Percentiles rank a stretch among this genome's conserved stretches.
Evolutionary conservation across 75 land plant species (phyloP).

Genomic region (Cupressus sempervirens): DNA sequence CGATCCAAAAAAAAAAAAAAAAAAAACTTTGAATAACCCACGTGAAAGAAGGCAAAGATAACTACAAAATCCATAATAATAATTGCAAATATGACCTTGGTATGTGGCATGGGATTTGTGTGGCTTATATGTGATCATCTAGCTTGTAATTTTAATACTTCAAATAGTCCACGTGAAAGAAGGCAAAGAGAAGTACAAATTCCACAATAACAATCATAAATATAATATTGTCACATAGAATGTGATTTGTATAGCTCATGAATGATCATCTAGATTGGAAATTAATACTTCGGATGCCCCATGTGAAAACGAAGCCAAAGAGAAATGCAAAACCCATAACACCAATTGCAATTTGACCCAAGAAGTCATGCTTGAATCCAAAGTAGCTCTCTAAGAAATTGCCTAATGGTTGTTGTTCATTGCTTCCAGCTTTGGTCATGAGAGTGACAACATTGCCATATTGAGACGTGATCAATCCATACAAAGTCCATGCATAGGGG

Average conservation of each 20-base stretch:
- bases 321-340: slow-evolving; percentile 32
- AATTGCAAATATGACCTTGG: neutral
- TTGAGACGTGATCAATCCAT: slow-evolving; percentile 44
- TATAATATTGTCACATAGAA: neutral
- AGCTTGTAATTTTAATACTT: slow-evolving; percentile 68
- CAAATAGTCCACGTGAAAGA: slow-evolving; percentile 41
- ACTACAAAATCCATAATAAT: no score
- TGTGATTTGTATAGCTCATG: neutral
- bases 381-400: slow-evolving; percentile 30
- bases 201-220: slow-evolving; percentile 23
- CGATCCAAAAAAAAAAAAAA: no score
- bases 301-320: slow-evolving; percentile 43
- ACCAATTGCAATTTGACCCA: slow-evolving; percentile 34
- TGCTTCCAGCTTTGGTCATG: neutral
- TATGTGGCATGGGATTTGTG: neutral
- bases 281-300: slow-evolving; percentile 48
- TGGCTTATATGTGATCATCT: slow-evolving; percentile 15
- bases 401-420: slow-evolving; percentile 8
- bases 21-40: no score
- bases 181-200: slow-evolving; percentile 45
- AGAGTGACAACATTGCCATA: slow-evolving; percentile 17
- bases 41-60: no score
- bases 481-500: slow-evolving; percentile 40
- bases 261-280: slow-evolving; percentile 55
- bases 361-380: slow-evolving; percentile 45